Percentiles rank a stretch among this genome's conserved stretches.
phyloP scores from a whole-genome alignment of 2,329 filamentous ascomycete genomes.

The Fusarium palustre region DNA sequence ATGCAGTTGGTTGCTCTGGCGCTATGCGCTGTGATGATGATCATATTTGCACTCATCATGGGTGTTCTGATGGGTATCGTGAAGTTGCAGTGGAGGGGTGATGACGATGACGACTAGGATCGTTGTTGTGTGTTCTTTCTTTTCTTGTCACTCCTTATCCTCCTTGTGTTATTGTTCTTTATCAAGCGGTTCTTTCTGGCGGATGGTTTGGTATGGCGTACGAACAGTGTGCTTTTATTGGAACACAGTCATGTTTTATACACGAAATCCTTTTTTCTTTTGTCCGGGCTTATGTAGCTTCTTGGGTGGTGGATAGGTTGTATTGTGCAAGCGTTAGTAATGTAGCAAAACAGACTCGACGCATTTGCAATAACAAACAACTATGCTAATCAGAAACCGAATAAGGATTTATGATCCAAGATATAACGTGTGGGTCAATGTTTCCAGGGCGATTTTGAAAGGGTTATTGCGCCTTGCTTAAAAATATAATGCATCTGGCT shows the following conservation, averaged over 20 bases:
- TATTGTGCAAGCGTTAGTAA: background rate
- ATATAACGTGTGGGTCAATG: background rate
- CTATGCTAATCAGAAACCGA: background rate
- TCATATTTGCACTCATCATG: conserved; percentile 44
- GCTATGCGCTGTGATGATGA: conserved; percentile 39
- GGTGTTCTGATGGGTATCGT: conserved; percentile 46
- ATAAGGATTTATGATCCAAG: background rate
- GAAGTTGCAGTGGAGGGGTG: conserved; percentile 37
- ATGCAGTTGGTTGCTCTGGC: conserved; percentile 41
- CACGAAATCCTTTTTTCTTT: background rate
- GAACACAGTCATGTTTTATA: background rate
- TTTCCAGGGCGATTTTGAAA: background rate
- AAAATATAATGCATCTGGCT: background rate
- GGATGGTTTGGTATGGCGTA: conserved; percentile 23
- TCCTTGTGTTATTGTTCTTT: background rate
- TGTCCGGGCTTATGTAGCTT: background rate
- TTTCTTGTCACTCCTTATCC: background rate
- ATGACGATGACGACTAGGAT: conserved; percentile 21
- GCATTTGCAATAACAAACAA: background rate
- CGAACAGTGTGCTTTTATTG: background rate
- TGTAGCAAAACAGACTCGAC: background rate
- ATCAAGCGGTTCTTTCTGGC: background rate
- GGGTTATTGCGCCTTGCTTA: no score
- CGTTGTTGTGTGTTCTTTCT: background rate
- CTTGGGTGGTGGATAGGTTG: background rate